These are phyloP conservation scores for Leishmania mexicana DNA, from an alignment of 208 protist genomes.

Conservation along the genomic window DNA sequence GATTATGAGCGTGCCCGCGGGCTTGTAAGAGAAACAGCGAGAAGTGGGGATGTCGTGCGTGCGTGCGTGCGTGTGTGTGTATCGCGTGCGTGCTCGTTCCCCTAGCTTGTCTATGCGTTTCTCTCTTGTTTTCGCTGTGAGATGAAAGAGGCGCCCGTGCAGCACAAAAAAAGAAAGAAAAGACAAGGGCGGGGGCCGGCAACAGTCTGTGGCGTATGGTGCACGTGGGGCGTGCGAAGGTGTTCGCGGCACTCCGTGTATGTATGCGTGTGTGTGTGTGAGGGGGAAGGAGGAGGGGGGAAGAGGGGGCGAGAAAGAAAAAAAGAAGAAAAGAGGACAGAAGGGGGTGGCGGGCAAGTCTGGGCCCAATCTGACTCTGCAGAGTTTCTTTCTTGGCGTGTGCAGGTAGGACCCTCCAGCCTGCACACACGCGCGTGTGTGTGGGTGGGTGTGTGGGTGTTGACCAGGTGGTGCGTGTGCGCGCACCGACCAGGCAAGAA, in stretches of 20 bases:
- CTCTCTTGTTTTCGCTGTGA: background rate
- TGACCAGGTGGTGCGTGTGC: background rate
- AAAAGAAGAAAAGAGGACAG: background rate
- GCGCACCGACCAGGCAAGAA: background rate
- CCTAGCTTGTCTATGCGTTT: background rate
- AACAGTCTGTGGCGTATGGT: background rate
- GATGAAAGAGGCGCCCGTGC: background rate
- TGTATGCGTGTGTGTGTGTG: background rate
- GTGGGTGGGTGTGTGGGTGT: background rate
- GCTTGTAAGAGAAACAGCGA: background rate
- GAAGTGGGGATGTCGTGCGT: background rate
- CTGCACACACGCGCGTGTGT: background rate
- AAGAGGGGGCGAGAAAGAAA: background rate
- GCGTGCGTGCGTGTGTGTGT: background rate
- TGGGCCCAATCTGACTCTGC: background rate
- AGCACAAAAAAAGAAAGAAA: background rate
- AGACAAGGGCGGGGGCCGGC: background rate
- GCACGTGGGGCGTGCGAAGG: background rate
- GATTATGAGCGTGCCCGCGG: background rate
- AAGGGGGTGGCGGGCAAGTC: background rate
- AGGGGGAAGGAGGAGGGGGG: background rate
- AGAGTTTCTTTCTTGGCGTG: slow-evolving; percentile 21
- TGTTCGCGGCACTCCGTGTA: background rate
- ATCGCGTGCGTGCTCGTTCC: background rate
- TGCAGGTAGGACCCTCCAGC: slow-evolving; percentile 1